Percentiles rank a stretch among this genome's conserved stretches.
Evolutionary conservation across 2,329 filamentous ascomycete species (phyloP).

Genomic region (Xylaria multiplex): DNA sequence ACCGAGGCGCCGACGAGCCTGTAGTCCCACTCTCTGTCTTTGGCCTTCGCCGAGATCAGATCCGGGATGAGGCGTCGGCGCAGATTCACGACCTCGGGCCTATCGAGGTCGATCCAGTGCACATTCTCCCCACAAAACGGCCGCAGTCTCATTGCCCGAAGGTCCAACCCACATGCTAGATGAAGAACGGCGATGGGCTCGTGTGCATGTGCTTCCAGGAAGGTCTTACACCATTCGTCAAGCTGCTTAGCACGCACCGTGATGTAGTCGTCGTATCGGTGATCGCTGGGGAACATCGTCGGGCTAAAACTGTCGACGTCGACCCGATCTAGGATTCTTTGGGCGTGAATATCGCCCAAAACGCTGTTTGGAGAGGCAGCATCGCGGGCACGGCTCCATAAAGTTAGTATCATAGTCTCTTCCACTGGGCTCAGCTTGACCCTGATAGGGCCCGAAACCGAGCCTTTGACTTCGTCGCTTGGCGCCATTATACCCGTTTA

Average conservation of each 20-base stretch:
- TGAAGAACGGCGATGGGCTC: constrained; percentile 42
- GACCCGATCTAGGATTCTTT: constrained; percentile 38
- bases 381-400: constrained; percentile 36
- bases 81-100: constrained; percentile 38
- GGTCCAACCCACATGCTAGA: constrained; percentile 43
- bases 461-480: not conserved
- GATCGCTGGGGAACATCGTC: constrained; percentile 33
- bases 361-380: constrained; percentile 35
- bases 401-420: constrained; percentile 38
- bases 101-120: constrained; percentile 44
- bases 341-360: constrained; percentile 36
- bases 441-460: constrained; percentile 25
- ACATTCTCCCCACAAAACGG: constrained; percentile 22
- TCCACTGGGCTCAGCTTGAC: constrained; percentile 39
- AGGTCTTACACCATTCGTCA: constrained; percentile 41
- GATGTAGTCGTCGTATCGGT: constrained; percentile 37
- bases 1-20: constrained; percentile 33
- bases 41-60: constrained; percentile 24
- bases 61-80: constrained; percentile 38
- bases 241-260: constrained; percentile 36
- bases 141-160: constrained; percentile 37
- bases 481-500: constrained; percentile 9
- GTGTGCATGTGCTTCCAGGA: constrained; percentile 35
- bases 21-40: constrained; percentile 25
- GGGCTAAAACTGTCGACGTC: constrained; percentile 36